phyloP scores from a whole-genome alignment of 331 rosid genomes.

The Rosa hybrid region DNA sequence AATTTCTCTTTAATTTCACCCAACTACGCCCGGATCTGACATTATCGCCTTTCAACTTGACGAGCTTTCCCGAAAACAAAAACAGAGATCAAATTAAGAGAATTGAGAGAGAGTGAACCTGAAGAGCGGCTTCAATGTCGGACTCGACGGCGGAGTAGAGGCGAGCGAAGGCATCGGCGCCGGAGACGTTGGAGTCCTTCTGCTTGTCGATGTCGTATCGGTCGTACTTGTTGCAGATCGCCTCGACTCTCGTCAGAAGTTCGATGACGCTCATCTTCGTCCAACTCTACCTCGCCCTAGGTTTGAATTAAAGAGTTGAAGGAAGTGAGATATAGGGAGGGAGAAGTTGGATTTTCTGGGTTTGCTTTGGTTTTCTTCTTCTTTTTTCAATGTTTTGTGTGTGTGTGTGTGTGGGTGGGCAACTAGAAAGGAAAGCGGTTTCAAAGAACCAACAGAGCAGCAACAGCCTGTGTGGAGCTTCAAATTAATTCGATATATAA shows the following conservation, averaged over 20 bases:
- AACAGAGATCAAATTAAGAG: slow-evolving; percentile 13
- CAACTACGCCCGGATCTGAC: slow-evolving; percentile 25
- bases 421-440: slow-evolving; percentile 12
- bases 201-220: slow-evolving; percentile 83
- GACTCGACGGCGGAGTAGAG: slow-evolving; percentile 72
- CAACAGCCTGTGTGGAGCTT: background rate
- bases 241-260: slow-evolving; percentile 85
- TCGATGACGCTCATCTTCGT: slow-evolving; percentile 86
- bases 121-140: slow-evolving; percentile 71
- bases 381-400: background rate
- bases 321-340: background rate
- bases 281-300: background rate
- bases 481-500: background rate
- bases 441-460: background rate
- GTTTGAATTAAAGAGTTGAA: background rate
- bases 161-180: slow-evolving; percentile 92
- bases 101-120: slow-evolving; percentile 44
- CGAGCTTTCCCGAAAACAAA: slow-evolving; percentile 2
- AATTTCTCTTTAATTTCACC: background rate
- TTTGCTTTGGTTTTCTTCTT: background rate
- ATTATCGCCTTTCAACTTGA: background rate
- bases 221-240: slow-evolving; percentile 95
- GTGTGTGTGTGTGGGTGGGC: background rate
- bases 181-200: slow-evolving; percentile 74
- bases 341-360: background rate